Percentiles rank a stretch among this genome's conserved stretches.
phyloP scores from a whole-genome alignment of 345 rosid genomes.

The Melaleuca alternifolia region DNA sequence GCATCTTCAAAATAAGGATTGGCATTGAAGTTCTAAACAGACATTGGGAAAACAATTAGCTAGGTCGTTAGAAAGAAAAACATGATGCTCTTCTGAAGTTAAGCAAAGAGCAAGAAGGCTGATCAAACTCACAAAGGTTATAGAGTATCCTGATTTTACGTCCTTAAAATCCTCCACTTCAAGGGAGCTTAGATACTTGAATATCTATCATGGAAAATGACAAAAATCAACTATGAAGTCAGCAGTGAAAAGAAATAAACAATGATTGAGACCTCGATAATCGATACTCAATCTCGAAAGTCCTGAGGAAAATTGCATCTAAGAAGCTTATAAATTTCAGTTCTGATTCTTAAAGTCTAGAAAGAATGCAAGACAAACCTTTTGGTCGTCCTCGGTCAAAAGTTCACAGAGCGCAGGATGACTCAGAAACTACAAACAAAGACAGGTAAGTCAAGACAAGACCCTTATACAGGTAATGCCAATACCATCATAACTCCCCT shows the following conservation, averaged over 20 bases:
- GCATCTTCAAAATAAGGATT: constrained; percentile 82
- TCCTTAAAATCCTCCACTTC: constrained; percentile 92
- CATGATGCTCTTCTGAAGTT: neutral
- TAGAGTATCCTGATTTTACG: constrained; percentile 83
- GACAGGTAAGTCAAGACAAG: neutral
- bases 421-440: constrained; percentile 56
- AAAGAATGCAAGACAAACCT: constrained; percentile 31
- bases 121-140: constrained; percentile 58
- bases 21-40: constrained; percentile 54
- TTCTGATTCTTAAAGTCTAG: neutral
- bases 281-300: neutral
- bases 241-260: neutral
- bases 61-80: neutral
- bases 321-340: neutral
- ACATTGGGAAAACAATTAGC: neutral
- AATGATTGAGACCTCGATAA: neutral
- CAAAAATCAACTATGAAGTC: neutral
- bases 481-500: no score
- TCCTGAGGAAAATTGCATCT: neutral
- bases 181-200: constrained; percentile 54
- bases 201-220: constrained; percentile 34
- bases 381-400: constrained; percentile 81
- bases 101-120: neutral
- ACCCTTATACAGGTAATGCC: neutral
- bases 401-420: constrained; percentile 80